phyloP scores from a whole-genome alignment of 305 asterid genomes.

The Fraxinus baroniana region DNA sequence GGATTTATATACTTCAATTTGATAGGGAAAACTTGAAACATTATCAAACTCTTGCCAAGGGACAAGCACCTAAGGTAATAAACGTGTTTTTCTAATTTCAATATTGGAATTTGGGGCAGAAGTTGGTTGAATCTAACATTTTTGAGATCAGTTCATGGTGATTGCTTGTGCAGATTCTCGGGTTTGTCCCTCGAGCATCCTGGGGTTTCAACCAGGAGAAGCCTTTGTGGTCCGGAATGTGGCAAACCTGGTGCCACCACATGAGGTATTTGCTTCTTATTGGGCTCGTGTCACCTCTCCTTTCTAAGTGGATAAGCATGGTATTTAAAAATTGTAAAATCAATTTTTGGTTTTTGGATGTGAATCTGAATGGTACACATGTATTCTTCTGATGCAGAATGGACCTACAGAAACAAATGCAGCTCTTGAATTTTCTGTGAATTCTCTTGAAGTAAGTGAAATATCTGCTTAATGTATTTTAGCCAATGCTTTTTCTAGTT shows the following conservation, averaged over 20 bases:
- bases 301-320: not conserved
- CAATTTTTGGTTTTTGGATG: slow-evolving; percentile 2
- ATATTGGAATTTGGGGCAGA: not conserved
- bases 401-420: slow-evolving; percentile 94
- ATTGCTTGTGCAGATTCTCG: slow-evolving; percentile 97
- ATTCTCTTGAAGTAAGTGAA: slow-evolving; percentile 69
- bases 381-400: slow-evolving; percentile 54
- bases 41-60: slow-evolving; percentile 65
- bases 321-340: not conserved
- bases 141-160: slow-evolving; percentile 84
- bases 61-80: slow-evolving; percentile 79
- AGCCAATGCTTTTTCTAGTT: not conserved
- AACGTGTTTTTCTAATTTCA: slow-evolving; percentile 4
- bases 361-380: not conserved
- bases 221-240: slow-evolving; percentile 84
- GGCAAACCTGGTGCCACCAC: slow-evolving; percentile 91
- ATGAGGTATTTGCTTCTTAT: slow-evolving; percentile 44
- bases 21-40: slow-evolving; percentile 66
- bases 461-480: slow-evolving; percentile 5
- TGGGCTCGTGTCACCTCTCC: not conserved
- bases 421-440: slow-evolving; percentile 94
- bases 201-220: slow-evolving; percentile 96
- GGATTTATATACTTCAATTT: slow-evolving; percentile 11
- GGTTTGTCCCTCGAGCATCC: slow-evolving; percentile 86
- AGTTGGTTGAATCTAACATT: slow-evolving; percentile 30